Evolutionary conservation across 441 rosid species (phyloP).

Genomic region (Adansonia gregorii): DNA sequence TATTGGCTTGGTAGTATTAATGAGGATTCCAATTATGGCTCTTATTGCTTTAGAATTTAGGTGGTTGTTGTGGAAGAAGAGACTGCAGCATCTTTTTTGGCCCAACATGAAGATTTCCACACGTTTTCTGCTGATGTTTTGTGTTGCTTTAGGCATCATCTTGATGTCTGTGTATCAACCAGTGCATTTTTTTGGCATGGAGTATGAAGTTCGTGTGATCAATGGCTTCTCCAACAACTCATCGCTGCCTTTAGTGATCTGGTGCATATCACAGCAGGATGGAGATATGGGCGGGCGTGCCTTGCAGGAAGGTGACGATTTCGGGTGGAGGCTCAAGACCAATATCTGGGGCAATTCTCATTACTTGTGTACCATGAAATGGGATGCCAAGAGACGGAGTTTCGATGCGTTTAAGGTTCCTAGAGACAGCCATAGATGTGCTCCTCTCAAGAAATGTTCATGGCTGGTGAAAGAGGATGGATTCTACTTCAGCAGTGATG

Average conservation of each 20-base stretch:
- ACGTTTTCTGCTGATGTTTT: slow-evolving; percentile 32
- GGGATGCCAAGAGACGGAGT: slow-evolving; percentile 53
- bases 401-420: slow-evolving; percentile 70
- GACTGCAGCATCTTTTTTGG: neutral
- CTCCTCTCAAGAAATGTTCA: slow-evolving; percentile 60
- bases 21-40: slow-evolving; percentile 2
- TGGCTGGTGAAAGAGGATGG: slow-evolving; percentile 92
- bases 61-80: slow-evolving; percentile 7
- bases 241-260: slow-evolving; percentile 74
- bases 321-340: slow-evolving; percentile 64
- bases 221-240: slow-evolving; percentile 84
- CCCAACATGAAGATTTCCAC: slow-evolving; percentile 43
- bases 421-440: slow-evolving; percentile 60
- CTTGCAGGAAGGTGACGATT: slow-evolving; percentile 87
- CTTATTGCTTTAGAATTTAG: slow-evolving; percentile 1
- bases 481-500: slow-evolving; percentile 78
- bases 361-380: slow-evolving; percentile 72
- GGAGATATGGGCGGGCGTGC: slow-evolving; percentile 86
- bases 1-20: neutral
- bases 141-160: slow-evolving; percentile 35
- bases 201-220: slow-evolving; percentile 75
- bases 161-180: slow-evolving; percentile 46
- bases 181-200: slow-evolving; percentile 38
- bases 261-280: slow-evolving; percentile 66
- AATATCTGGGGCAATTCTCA: slow-evolving; percentile 46